These are phyloP conservation scores for Dendryphion nanum DNA, from an alignment of 2,329 filamentous ascomycete genomes.

Conservation along the genomic window DNA sequence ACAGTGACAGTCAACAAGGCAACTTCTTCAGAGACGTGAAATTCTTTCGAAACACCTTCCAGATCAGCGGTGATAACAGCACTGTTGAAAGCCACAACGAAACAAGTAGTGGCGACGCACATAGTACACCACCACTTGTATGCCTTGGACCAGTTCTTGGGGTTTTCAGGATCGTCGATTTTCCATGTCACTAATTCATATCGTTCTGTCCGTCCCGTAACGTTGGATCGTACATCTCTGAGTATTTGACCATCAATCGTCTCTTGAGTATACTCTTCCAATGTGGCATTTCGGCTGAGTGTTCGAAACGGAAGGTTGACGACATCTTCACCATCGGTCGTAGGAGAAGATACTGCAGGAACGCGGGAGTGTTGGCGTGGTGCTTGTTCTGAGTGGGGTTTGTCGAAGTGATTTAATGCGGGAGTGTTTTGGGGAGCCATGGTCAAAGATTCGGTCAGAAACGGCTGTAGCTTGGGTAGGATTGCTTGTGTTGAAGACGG, in stretches of 20 bases:
- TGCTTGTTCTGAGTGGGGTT: no score
- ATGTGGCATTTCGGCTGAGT: conserved; percentile 53
- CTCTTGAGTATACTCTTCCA: conserved; percentile 67
- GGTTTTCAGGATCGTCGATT: conserved; percentile 70
- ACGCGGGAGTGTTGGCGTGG: conserved; percentile 1
- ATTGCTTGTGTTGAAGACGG: no score
- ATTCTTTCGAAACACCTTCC: conserved; percentile 60
- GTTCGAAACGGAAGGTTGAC: conserved; percentile 65
- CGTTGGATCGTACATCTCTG: conserved; percentile 54
- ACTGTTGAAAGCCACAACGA: conserved; percentile 54
- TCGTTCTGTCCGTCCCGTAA: conserved; percentile 46
- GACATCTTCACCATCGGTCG: conserved; percentile 40
- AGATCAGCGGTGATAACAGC: conserved; percentile 79
- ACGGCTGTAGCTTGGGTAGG: no score
- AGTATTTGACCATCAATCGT: conserved; percentile 62
- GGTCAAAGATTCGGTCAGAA: no score
- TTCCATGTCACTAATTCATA: conserved; percentile 71
- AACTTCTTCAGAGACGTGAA: conserved; percentile 70
- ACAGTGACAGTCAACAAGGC: conserved; percentile 69
- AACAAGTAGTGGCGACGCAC: conserved; percentile 65
- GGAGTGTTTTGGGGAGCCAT: no score
- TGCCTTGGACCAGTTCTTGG: conserved; percentile 79
- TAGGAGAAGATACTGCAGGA: no score
- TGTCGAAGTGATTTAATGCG: no score
- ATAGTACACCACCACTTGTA: conserved; percentile 80